A percentile compares a stretch with the other conserved stretches of the same genome.
phyloP scores from a whole-genome alignment of 2,329 filamentous ascomycete genomes.

The Thielaviopsis ethacetica region DNA sequence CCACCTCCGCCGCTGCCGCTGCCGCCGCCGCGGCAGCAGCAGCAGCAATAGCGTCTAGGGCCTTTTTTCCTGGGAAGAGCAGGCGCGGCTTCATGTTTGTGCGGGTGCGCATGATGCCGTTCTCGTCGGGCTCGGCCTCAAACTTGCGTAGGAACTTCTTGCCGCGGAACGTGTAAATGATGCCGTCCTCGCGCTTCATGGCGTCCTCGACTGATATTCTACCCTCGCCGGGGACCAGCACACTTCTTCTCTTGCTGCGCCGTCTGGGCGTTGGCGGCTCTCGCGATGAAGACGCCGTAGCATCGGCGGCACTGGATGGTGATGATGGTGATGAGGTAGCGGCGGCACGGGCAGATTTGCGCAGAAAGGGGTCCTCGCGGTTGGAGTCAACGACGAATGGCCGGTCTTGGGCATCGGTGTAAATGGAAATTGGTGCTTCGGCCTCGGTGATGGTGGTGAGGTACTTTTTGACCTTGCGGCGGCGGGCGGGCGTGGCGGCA shows the following conservation, averaged over 20 bases:
- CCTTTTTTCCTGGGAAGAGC: slow-evolving; percentile 40
- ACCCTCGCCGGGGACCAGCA: slow-evolving; percentile 40
- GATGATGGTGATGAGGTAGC: too few relatives aligned
- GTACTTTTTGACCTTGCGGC: slow-evolving; percentile 40
- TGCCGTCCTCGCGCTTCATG: slow-evolving; percentile 49
- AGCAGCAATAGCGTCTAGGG: background rate
- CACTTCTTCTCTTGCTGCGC: slow-evolving; percentile 37
- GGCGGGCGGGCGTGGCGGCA: slow-evolving; percentile 38
- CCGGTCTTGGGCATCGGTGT: slow-evolving; percentile 65
- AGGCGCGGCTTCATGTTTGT: slow-evolving; percentile 57
- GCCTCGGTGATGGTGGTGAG: slow-evolving; percentile 36
- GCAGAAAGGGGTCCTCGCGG: slow-evolving; percentile 55
- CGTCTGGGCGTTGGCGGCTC: slow-evolving; percentile 24
- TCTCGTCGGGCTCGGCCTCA: slow-evolving; percentile 23
- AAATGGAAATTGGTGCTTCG: slow-evolving; percentile 54
- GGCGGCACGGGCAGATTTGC: slow-evolving; percentile 21
- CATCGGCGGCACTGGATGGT: slow-evolving; percentile 17
- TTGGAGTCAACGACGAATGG: slow-evolving; percentile 51
- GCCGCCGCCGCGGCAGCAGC: slow-evolving; percentile 20
- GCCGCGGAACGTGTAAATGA: slow-evolving; percentile 65
- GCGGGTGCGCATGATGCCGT: slow-evolving; percentile 32
- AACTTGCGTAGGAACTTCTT: slow-evolving; percentile 65
- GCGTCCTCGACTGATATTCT: slow-evolving; percentile 45
- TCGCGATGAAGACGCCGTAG: slow-evolving; percentile 15
- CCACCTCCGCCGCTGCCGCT: too few relatives aligned